Conservation (phyloP, 345 rosid species). For the Salix purpurea region DNA sequence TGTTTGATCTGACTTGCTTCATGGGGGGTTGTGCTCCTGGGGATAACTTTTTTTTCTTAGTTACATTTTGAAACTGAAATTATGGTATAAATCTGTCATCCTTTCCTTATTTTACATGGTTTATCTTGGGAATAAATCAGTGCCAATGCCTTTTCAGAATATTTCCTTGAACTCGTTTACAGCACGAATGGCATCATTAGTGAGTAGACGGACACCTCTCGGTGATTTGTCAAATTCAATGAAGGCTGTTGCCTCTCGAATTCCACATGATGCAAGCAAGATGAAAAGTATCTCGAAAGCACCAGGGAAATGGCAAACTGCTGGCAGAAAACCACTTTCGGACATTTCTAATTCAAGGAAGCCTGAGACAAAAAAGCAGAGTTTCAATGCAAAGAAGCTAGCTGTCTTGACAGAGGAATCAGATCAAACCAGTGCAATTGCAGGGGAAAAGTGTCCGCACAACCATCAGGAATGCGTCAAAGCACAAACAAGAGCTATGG, state of each 20-base stretch:
- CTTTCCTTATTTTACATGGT: not conserved
- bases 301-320: slow-evolving; percentile 19
- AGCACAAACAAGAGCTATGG: slow-evolving; percentile 26
- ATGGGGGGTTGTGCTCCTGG: not conserved
- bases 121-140: not conserved
- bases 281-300: slow-evolving; percentile 26
- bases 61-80: not conserved
- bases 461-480: slow-evolving; percentile 45
- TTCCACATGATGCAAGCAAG: slow-evolving; percentile 6
- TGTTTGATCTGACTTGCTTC: not conserved
- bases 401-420: slow-evolving; percentile 20
- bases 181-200: not conserved
- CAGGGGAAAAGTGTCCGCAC: slow-evolving; percentile 42
- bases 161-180: not conserved
- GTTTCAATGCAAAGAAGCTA: slow-evolving; percentile 9
- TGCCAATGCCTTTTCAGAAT: not conserved
- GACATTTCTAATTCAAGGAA: slow-evolving; percentile 48
- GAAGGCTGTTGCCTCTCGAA: not conserved
- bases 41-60: not conserved
- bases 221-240: not conserved
- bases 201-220: not conserved
- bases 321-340: slow-evolving; percentile 40
- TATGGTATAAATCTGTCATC: not conserved
- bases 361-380: slow-evolving; percentile 33
- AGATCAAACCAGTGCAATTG: slow-evolving; percentile 10